These are phyloP conservation scores for Ampelomyces quisqualis DNA, from an alignment of 2,329 filamentous ascomycete species.

Conservation along the genomic window DNA sequence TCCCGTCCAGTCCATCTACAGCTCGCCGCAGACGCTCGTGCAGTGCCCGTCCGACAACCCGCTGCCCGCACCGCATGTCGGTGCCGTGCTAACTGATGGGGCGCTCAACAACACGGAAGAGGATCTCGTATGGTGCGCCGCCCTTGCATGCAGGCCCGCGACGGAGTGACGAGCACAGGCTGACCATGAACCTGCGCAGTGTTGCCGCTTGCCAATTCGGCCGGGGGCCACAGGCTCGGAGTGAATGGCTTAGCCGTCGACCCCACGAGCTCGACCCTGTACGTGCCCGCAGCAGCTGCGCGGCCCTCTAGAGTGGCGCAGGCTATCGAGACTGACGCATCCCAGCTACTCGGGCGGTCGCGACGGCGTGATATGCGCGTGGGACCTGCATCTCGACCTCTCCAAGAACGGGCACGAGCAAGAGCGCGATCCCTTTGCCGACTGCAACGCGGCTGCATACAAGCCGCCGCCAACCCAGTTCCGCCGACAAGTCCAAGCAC, in stretches of 20 bases:
- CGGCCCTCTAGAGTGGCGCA: not conserved
- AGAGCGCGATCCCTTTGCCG: conserved; percentile 48
- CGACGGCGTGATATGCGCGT: conserved; percentile 93
- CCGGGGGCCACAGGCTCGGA: conserved; percentile 85
- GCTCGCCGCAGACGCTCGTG: too few species aligned
- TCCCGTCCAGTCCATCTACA: too few species aligned
- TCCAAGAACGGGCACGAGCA: conserved; percentile 26
- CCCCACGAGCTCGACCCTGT: conserved; percentile 80
- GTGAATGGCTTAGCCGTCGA: conserved; percentile 95
- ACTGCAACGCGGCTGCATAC: conserved; percentile 33
- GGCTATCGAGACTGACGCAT: conserved; percentile 13
- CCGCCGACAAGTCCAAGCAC: conserved; percentile 69
- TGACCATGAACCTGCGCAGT: conserved; percentile 50
- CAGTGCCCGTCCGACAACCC: too few species aligned
- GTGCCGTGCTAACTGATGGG: conserved; percentile 44
- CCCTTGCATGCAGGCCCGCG: conserved; percentile 13
- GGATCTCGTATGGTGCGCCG: conserved; percentile 54
- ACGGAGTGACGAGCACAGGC: conserved; percentile 9
- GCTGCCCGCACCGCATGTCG: conserved; percentile 17
- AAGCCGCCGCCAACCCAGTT: conserved; percentile 55
- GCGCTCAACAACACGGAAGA: conserved; percentile 55
- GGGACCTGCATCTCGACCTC: conserved; percentile 79
- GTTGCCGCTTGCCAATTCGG: conserved; percentile 70
- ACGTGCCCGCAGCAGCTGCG: conserved; percentile 50
- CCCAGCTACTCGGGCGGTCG: conserved; percentile 89